Conservation (phyloP, 2,329 filamentous ascomycete species). For the Colletotrichum chlorophyti region DNA sequence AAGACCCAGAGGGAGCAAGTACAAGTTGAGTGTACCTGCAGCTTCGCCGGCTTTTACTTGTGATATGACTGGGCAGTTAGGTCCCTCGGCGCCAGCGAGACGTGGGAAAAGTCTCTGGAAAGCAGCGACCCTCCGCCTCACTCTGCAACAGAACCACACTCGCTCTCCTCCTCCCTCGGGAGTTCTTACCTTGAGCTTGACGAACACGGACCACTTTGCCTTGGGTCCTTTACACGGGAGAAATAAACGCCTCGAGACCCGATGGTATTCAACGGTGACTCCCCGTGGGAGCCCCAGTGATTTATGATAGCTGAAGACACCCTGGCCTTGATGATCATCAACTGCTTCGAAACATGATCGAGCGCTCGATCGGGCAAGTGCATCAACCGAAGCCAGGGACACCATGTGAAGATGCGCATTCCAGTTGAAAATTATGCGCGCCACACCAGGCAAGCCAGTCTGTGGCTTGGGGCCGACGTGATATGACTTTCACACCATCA, state of each 20-base stretch:
- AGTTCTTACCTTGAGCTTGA: constrained; percentile 17
- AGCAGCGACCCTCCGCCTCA: constrained; percentile 21
- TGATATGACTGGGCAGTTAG: constrained; percentile 13
- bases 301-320: too few relatives aligned
- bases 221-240: constrained; percentile 10
- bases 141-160: constrained; percentile 8
- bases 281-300: too few relatives aligned
- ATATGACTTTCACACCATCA: neutral
- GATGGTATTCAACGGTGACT: too few relatives aligned
- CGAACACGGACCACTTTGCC: constrained; percentile 11
- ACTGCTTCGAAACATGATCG: too few relatives aligned
- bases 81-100: neutral
- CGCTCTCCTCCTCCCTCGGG: constrained; percentile 4
- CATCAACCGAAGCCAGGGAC: too few relatives aligned
- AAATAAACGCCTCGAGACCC: neutral
- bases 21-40: constrained; percentile 26
- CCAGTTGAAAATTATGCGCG: neutral
- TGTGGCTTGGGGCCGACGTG: neutral
- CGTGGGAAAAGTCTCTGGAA: constrained; percentile 5
- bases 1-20: neutral
- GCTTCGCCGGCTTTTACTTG: constrained; percentile 19
- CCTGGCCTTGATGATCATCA: too few relatives aligned
- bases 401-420: too few relatives aligned
- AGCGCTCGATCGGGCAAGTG: too few relatives aligned
- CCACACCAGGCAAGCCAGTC: neutral